Conservation (phyloP, 1,284 basidiomycete species). For the Ustilago xerochloae region DNA sequence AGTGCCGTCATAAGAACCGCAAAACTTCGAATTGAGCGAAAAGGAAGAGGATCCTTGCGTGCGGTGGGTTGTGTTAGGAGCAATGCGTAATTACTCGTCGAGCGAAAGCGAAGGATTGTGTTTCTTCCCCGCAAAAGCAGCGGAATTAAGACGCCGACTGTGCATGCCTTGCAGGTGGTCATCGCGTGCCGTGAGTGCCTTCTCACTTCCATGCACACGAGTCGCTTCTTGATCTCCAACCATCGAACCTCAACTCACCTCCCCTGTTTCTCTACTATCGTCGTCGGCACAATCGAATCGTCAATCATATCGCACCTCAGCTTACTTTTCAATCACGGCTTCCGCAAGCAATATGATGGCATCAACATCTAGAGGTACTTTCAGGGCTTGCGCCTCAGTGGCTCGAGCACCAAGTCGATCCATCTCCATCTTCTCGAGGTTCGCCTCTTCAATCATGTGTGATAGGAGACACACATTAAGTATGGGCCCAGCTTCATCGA, state of each 20-base stretch:
- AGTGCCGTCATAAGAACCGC: neutral
- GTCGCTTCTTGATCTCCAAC: neutral
- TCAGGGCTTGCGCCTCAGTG: neutral
- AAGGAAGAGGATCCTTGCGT: neutral
- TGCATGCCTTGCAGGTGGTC: too few relatives aligned
- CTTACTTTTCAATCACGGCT: neutral
- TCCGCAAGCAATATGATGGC: neutral
- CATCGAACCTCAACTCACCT: too few relatives aligned
- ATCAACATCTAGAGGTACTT: neutral
- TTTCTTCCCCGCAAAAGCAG: neutral
- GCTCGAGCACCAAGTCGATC: neutral
- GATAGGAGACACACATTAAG: neutral
- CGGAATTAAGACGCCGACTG: neutral
- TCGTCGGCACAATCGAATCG: too few relatives aligned
- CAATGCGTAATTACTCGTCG: constrained; percentile 21
- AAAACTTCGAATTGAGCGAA: neutral
- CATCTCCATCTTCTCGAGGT: neutral
- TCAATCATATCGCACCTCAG: neutral
- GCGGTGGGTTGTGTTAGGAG: neutral
- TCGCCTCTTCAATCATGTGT: neutral
- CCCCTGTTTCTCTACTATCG: neutral
- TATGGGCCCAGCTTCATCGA: neutral
- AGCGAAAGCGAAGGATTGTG: neutral
- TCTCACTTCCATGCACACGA: neutral
- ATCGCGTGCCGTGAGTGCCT: too few relatives aligned